phyloP scores from a whole-genome alignment of 768 basidiomycete genomes.

The Imleria badia region DNA sequence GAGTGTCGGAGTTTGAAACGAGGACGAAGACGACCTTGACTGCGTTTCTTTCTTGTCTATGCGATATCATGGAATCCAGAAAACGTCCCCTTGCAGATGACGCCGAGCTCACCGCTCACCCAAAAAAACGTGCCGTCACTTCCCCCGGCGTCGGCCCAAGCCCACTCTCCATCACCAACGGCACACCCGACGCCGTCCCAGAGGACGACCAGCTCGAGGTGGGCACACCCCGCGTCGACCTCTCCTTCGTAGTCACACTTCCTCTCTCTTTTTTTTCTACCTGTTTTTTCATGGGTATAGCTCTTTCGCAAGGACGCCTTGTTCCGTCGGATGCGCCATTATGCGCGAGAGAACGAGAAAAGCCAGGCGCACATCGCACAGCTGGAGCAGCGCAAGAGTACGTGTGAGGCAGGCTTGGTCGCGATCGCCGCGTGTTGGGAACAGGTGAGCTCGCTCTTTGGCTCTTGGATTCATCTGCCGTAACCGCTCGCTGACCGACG shows the following conservation, averaged over 20 bases:
- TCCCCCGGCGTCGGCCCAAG: constrained; percentile 45
- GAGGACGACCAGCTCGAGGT: constrained; percentile 69
- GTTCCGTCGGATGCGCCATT: constrained; percentile 80
- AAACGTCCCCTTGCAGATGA: constrained; percentile 59
- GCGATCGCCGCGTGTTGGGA: constrained; percentile 80
- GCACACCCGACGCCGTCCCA: constrained; percentile 30
- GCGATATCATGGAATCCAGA: constrained; percentile 50
- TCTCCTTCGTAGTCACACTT: constrained; percentile 24
- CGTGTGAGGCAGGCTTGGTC: constrained; percentile 68
- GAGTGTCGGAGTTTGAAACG: constrained; percentile 31
- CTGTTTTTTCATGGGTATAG: constrained; percentile 41
- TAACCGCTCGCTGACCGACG: not conserved
- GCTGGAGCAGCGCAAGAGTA: constrained; percentile 62
- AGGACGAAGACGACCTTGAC: constrained; percentile 5
- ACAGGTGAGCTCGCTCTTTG: constrained; percentile 56
- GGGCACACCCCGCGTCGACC: constrained; percentile 27
- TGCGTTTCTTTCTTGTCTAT: constrained; percentile 15
- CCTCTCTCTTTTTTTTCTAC: constrained; percentile 8
- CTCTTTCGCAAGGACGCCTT: constrained; percentile 87
- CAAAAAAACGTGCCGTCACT: constrained; percentile 58
- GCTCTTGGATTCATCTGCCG: no score
- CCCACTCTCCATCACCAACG: constrained; percentile 45
- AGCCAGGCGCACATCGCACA: constrained; percentile 59
- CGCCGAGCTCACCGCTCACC: constrained; percentile 39
- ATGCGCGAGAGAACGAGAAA: constrained; percentile 72